Conservation (phyloP, 2,329 filamentous ascomycete genomes). For the Chaetoscypha palmicola region DNA sequence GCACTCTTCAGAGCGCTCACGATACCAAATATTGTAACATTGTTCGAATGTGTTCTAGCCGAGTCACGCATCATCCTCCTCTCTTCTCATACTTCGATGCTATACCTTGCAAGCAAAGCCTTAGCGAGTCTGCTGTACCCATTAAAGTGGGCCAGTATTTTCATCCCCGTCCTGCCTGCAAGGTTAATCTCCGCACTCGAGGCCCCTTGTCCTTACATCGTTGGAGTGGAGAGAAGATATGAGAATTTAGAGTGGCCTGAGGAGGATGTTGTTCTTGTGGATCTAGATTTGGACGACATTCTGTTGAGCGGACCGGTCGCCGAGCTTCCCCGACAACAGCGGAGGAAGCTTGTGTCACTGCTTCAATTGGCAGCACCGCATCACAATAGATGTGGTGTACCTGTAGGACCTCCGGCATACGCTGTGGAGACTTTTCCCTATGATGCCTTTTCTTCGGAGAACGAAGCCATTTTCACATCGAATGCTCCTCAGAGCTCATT, state of each 20-base stretch:
- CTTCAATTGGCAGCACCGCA: slow-evolving; percentile 87
- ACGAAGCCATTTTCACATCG: slow-evolving; percentile 69
- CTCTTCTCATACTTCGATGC: slow-evolving; percentile 92
- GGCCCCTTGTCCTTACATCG: slow-evolving; percentile 93
- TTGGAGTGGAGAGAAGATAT: slow-evolving; percentile 89
- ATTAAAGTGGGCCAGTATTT: slow-evolving; percentile 86
- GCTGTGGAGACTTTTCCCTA: slow-evolving; percentile 88
- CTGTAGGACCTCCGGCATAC: slow-evolving; percentile 84
- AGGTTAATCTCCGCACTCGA: slow-evolving; percentile 85
- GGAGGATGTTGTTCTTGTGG: slow-evolving; percentile 91
- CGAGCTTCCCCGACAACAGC: slow-evolving; percentile 76
- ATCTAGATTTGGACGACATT: slow-evolving; percentile 85
- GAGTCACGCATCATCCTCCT: slow-evolving; percentile 95
- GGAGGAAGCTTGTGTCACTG: slow-evolving; percentile 80
- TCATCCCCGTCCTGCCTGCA: slow-evolving; percentile 85
- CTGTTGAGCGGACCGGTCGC: slow-evolving; percentile 75
- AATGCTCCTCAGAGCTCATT: slow-evolving; percentile 64
- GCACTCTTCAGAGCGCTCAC: slow-evolving; percentile 85
- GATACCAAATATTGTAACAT: slow-evolving; percentile 81
- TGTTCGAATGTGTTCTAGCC: slow-evolving; percentile 88
- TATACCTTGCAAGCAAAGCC: slow-evolving; percentile 88
- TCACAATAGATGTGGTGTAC: slow-evolving; percentile 77
- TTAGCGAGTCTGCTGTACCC: slow-evolving; percentile 81
- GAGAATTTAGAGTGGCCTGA: slow-evolving; percentile 80
- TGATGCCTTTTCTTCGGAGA: slow-evolving; percentile 84